Base-by-base conservation (phyloP, 2,329 filamentous ascomycete species). In the Fusarium sp. region DNA sequence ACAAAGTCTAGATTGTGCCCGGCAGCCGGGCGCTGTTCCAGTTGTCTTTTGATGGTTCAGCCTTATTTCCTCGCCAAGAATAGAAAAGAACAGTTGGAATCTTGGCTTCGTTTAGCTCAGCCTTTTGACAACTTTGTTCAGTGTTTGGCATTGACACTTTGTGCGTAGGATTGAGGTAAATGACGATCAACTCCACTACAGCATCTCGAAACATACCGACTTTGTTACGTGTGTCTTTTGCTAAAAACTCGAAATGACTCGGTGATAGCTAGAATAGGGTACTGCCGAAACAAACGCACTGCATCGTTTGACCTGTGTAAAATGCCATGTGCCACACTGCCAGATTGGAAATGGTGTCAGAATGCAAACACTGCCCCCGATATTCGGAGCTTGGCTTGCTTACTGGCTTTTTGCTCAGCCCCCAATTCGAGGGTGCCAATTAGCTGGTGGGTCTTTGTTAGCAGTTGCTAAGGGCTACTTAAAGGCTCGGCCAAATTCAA, bases 401-500 rank as follows among this genome's bases (percentile, higher is more conserved):
- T 4, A 37, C 7, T 27, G 20, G 22, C 48, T 51, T 10, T 13
- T 27, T 18, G 6, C 48, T 40, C 24, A 32, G 32, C 48, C 48
- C 32, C 48, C 18, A n/a, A 34, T 20, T 27, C 14, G 32, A 34
- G 30, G 14, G 5, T 25, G 12, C 24, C 20, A 20, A 29, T 4
- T 4, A 29, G 13, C 24, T 16, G 5, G 13, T 52, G 34, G 49
- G n/a, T 52, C 18, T 6, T 3, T 12, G 6, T 20, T 18, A 14
- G 5, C 4, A 3, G 2, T 10, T 52, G 32, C 8, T 40, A 25
- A 20, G 24, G 18, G 32, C 3, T 52, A 52, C 48, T 27, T 27
- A 0, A 4, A 20, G 0, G 7, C 9, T 32, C 7, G 6, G 7
- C 1, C 22, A 25, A n/a, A 37, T 11, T 12, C 0, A 0, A 7